phyloP scores from a whole-genome alignment of 1,139 yeast genomes.

The Saccharomycopsis hybrid region DNA sequence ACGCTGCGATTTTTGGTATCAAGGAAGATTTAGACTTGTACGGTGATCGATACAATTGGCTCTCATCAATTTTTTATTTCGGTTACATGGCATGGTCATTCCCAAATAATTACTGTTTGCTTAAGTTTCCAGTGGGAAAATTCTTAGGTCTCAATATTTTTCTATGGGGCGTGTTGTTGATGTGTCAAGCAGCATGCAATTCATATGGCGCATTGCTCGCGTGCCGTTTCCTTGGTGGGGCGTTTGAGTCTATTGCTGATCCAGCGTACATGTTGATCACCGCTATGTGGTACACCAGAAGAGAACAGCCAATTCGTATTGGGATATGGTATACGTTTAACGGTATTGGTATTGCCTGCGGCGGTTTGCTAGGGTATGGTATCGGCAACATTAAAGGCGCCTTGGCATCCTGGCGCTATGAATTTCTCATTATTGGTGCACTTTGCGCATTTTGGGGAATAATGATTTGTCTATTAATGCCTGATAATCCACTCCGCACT shows the following conservation, averaged over 20 bases:
- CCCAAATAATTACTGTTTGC: conserved; percentile 45
- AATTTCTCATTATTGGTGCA: conserved; percentile 44
- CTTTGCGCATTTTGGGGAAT: conserved; percentile 46
- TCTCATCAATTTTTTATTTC: conserved; percentile 54
- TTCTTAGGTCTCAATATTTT: conserved; percentile 39
- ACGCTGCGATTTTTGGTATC: conserved; percentile 45
- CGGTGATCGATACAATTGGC: conserved; percentile 42
- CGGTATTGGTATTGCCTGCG: conserved; percentile 50
- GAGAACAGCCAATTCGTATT: conserved; percentile 46
- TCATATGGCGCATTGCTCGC: conserved; percentile 44
- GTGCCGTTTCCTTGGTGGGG: conserved; percentile 47
- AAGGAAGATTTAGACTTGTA: conserved; percentile 32
- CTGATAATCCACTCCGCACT: conserved; percentile 49
- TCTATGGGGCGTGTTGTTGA: conserved; percentile 46
- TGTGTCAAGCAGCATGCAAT: conserved; percentile 44
- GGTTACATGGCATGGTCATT: conserved; percentile 44
- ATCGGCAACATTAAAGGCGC: conserved; percentile 25
- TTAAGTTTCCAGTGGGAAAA: conserved; percentile 49
- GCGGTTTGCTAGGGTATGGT: conserved; percentile 51
- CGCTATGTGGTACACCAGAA: conserved; percentile 46
- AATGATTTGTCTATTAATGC: conserved; percentile 38
- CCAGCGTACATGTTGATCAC: conserved; percentile 57
- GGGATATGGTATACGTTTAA: conserved; percentile 46
- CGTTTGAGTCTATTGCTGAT: conserved; percentile 48
- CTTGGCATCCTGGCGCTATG: conserved; percentile 41